Evolutionary conservation across 2,329 filamentous ascomycete species (phyloP), one percentile per base, ranked within the genome.

Genomic region (Cryoendolithus antarcticus): DNA sequence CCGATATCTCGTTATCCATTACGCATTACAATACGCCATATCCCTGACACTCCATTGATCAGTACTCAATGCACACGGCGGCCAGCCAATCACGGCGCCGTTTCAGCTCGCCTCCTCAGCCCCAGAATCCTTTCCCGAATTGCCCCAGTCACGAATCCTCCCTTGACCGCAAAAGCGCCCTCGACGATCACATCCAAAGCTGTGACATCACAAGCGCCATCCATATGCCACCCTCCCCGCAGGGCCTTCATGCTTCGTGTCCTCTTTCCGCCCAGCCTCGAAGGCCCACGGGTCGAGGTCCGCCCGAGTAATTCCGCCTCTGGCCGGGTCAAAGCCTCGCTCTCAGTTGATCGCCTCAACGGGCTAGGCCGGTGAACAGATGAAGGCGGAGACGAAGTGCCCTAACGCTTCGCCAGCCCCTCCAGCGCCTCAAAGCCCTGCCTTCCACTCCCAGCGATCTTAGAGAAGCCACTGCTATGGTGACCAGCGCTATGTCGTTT

Each of bases 371-470:
- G 6, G 6, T 27, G 7, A 8, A 8, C 24, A 21, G 6, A 27
- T 1, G 21, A 35, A 30, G 38, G 35, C 11, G 30, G 32, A 35
- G 40, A 38, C 24, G 29, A 30, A 21, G 29, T 27, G 40, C 51
- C 40, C 50, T 52, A 57, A 50, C 54, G 55, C 46, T 52, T 53
- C 41, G 54, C 50, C 39, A 55, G 46, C 32, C 44, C 50, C 44
- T 56, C 54, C 24, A 56, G 44, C 3, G 49, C 53, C 32, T 55
- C 53, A 24, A 50, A 45, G 11, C 52, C 50, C 34, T 46, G 46
- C 19, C 41, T 33, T 3, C 42, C 35, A n/a, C 38, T 27, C 12
- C 24, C 34, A 21, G 27, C 29, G 7, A 41, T 41, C 9, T 35
- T 32, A 29, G 36, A 19, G 32, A 35, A 28, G 3, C 35, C 37